Evolutionary conservation across 148 eudicot species (phyloP), one percentile per base, ranked within the genome.

Genomic region (Heliosperma pusillum): DNA sequence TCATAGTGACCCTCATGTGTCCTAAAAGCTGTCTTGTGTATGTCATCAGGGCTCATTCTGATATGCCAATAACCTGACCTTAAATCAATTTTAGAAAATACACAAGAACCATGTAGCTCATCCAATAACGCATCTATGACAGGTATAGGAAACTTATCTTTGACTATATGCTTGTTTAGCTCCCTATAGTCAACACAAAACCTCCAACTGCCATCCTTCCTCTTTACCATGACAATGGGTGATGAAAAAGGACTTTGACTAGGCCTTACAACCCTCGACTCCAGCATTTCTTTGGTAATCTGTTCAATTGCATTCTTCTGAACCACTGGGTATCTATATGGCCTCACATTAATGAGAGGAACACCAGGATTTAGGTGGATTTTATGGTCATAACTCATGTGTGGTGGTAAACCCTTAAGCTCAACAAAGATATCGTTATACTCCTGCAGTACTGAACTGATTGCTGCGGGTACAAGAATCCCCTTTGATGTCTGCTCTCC

Each of bases 321-420:
- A n/a, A n/a, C n/a, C n/a, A n/a, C n/a, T 4, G 45, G 74, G 20
- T 71, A 71, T 3, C 62, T 26, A 29, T 71, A 71, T 1, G 62
- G 74, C 15, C 62, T 71, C 1, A 47, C 33, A 53, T 71, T 71
- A 1, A 71, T 27, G 17, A 62, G 74, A 0, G 25, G 10, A 0
- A 24, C 10, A 3, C 45, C 62, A 52, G 21, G 22, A 1, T 15
- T 8, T n/a, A 52, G 15, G 8, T 26, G 62, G 1, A 71, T 71
- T 50, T 53, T 15, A 12, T 53, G 74, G 15, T 71, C 62, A 52
- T 24, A 44, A 1, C n/a, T 19, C 6, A 22, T 27, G 45, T 10
- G 61, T 17, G 30, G 29, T 4, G 0, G 1, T 2, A 10, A 3
- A 36, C n/a, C n/a, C n/a, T n/a, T n/a, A 26, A 58, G 58, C 13